phyloP scores from a whole-genome alignment of 164 flowering plant species.

The Vitis labrusca region DNA sequence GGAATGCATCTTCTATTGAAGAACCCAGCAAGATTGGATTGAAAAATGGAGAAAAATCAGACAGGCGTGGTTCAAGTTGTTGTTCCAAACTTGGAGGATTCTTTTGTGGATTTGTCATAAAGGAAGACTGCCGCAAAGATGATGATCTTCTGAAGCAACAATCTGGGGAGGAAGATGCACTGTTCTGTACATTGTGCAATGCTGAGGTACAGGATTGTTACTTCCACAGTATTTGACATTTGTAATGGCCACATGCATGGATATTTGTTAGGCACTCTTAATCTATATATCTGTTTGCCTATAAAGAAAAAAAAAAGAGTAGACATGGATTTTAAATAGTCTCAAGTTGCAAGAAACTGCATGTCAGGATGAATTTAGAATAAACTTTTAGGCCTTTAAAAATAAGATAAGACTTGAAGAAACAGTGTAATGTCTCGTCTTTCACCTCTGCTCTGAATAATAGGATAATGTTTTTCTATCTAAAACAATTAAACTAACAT shows the following conservation, averaged over 20 bases:
- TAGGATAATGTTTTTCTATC: background rate
- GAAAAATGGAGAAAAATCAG: conserved; percentile 36
- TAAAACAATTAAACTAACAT: background rate
- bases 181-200: conserved; percentile 94
- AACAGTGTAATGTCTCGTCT: background rate
- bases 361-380: too few relatives aligned
- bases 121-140: conserved; percentile 80
- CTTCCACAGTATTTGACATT: background rate
- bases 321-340: too few relatives aligned
- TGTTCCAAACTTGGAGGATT: conserved; percentile 52
- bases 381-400: too few relatives aligned
- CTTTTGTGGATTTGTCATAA: conserved; percentile 65
- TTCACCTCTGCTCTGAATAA: too few relatives aligned
- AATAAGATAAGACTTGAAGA: background rate
- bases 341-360: too few relatives aligned
- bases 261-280: too few relatives aligned
- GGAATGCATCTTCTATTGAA: conserved; percentile 41
- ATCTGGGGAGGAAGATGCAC: conserved; percentile 73
- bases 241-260: too few relatives aligned
- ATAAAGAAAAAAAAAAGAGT: too few relatives aligned
- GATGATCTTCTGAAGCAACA: conserved; percentile 48
- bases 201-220: conserved; percentile 64
- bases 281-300: too few relatives aligned
- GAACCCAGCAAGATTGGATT: conserved; percentile 48
- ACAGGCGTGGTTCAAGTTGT: conserved; percentile 32